These are phyloP conservation scores for Chiua virens DNA, from an alignment of 768 basidiomycete species.

Conservation along the genomic window DNA sequence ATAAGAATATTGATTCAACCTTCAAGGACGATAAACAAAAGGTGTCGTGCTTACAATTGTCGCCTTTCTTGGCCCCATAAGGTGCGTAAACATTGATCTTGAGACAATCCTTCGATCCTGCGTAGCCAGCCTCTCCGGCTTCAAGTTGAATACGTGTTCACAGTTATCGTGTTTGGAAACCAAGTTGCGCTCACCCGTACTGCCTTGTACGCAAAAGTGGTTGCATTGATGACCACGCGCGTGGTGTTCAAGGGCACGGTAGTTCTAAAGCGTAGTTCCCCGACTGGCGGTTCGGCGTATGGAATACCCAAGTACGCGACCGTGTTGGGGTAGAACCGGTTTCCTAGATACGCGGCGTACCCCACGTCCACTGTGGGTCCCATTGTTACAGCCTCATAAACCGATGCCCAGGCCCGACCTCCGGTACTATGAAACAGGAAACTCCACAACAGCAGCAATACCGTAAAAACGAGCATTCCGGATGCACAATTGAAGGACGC, in stretches of 20 bases:
- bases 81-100: conserved; percentile 69
- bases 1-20: neutral
- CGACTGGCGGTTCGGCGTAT: conserved; percentile 44
- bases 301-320: conserved; percentile 55
- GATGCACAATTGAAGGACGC: neutral
- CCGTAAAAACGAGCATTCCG: neutral
- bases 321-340: conserved; percentile 48
- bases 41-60: conserved; percentile 40
- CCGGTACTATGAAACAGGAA: conserved; percentile 23
- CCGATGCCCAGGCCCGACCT: neutral
- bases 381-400: neutral
- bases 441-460: conserved; percentile 2
- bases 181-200: conserved; percentile 37
- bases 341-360: conserved; percentile 59
- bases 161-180: neutral
- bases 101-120: conserved; percentile 66
- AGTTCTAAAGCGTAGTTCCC: conserved; percentile 43
- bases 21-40: neutral
- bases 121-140: conserved; percentile 60
- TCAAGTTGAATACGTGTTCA: neutral
- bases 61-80: conserved; percentile 42
- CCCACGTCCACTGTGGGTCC: conserved; percentile 50
- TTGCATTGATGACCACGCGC: conserved; percentile 53
- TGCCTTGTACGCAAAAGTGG: conserved; percentile 59
- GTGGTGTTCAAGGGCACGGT: conserved; percentile 52